Conservation (phyloP, 1,284 basidiomycete genomes). For the Veloporphyrellus conicus region DNA sequence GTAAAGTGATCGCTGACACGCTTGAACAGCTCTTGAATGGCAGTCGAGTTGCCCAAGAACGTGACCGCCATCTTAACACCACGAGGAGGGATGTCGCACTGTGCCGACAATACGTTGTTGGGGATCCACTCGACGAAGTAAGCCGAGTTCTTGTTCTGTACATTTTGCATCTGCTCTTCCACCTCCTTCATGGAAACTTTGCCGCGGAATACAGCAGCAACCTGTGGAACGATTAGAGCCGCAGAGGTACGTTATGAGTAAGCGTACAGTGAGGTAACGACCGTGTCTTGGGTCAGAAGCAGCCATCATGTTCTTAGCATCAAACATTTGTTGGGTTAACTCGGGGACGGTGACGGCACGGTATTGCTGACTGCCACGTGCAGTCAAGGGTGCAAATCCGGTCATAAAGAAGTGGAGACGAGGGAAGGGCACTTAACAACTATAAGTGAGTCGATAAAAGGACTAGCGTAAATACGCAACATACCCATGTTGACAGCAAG, state of each 20-base stretch:
- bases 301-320: conserved; percentile 98
- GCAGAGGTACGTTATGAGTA: not conserved
- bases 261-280: conserved; percentile 80
- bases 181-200: conserved; percentile 99
- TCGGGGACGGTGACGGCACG: conserved; percentile 94
- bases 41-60: conserved; percentile 96
- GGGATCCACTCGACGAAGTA: conserved; percentile 99
- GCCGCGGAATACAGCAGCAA: conserved; percentile 97
- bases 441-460: not conserved
- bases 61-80: conserved; percentile 95
- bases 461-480: conserved; percentile 22
- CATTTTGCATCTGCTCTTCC: conserved; percentile 95
- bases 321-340: conserved; percentile 98
- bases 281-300: conserved; percentile 94
- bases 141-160: conserved; percentile 95
- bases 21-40: conserved; percentile 97
- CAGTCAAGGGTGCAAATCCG: conserved; percentile 92
- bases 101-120: conserved; percentile 94
- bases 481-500: conserved; percentile 97
- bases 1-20: conserved; percentile 97
- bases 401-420: conserved; percentile 99
- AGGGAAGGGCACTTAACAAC: conserved; percentile 80
- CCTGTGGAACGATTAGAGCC: conserved; percentile 41
- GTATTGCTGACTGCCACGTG: conserved; percentile 89
- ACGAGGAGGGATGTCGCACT: conserved; percentile 92